phyloP scores from a whole-genome alignment of 169 alveolate genomes.

The Eimeria brunetti region DNA sequence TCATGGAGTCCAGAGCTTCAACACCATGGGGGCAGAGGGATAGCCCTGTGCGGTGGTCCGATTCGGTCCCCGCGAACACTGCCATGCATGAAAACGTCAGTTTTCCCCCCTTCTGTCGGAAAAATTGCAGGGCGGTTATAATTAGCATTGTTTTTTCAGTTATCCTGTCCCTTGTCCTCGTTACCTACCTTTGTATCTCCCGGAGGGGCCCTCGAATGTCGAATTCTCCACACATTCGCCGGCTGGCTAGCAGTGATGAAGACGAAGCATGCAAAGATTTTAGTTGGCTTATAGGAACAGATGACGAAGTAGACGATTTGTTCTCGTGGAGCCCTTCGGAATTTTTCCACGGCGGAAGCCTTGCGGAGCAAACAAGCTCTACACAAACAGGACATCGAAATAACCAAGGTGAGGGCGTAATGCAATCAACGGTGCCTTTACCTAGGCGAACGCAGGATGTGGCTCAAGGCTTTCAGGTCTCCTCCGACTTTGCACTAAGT shows the following conservation, averaged over 20 bases:
- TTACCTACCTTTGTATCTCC: background rate
- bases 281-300: background rate
- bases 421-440: background rate
- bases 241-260: background rate
- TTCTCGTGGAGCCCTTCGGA: background rate
- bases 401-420: background rate
- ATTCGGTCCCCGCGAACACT: background rate
- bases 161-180: background rate
- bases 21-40: background rate
- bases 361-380: background rate
- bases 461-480: background rate
- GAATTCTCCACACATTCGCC: background rate
- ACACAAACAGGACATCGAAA: background rate
- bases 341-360: background rate
- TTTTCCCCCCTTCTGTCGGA: background rate
- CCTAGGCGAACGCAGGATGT: background rate
- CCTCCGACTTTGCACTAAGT: too few relatives aligned
- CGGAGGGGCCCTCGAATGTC: background rate
- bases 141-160: background rate
- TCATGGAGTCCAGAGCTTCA: background rate
- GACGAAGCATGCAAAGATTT: background rate
- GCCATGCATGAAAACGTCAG: background rate
- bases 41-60: background rate
- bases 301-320: background rate
- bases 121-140: background rate